Conservation (phyloP, 768 basidiomycete genomes). For the Phylloporus scabripes region DNA sequence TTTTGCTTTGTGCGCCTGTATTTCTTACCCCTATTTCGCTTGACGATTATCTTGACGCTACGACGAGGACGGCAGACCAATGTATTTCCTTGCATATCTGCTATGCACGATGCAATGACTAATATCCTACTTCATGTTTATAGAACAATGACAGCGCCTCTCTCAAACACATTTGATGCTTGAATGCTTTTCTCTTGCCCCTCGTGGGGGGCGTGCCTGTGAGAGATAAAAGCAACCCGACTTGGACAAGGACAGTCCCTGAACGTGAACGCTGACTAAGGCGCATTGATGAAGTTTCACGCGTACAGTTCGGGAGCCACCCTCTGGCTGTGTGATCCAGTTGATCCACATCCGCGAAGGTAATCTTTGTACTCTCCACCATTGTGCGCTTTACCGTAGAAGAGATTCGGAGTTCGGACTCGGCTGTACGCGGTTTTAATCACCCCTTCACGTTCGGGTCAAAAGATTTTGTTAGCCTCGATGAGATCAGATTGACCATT, state of each 20-base stretch:
- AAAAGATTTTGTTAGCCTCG: background rate
- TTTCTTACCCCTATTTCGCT: background rate
- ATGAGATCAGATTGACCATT: background rate
- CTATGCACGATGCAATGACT: background rate
- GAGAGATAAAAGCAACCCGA: background rate
- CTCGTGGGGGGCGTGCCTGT: background rate
- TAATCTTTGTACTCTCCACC: background rate
- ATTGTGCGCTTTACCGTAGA: background rate
- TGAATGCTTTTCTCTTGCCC: background rate
- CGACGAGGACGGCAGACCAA: background rate
- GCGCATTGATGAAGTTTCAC: background rate
- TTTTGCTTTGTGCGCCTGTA: background rate
- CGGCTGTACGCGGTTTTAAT: background rate
- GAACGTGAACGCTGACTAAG: background rate
- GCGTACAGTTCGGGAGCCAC: background rate
- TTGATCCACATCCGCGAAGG: background rate
- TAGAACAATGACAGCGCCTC: background rate
- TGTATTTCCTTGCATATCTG: background rate
- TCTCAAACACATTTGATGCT: background rate
- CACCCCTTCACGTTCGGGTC: background rate
- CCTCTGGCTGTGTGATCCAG: background rate
- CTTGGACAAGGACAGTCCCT: background rate
- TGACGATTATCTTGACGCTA: background rate
- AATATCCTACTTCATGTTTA: background rate
- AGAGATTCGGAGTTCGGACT: background rate